Percentiles rank a stretch among this genome's conserved stretches.
phyloP scores from a whole-genome alignment of 129 eudicot species.

The Arctium lappa region DNA sequence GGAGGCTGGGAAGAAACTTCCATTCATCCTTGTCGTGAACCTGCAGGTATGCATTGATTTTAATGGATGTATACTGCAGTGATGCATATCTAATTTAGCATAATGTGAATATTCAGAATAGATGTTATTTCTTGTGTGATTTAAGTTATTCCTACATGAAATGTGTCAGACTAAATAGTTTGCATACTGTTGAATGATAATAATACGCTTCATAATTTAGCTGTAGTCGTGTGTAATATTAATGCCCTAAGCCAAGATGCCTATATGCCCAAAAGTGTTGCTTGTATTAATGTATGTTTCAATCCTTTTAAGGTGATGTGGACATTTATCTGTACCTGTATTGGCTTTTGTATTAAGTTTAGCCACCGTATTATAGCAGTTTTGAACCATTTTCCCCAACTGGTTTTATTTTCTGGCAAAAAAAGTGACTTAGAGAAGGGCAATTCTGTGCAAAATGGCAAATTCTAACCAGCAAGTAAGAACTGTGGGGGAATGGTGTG shows the following conservation, averaged over 20 bases:
- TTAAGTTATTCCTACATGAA: not conserved
- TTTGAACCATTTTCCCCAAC: not conserved
- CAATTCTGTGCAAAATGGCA: not conserved
- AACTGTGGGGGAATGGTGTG: not conserved
- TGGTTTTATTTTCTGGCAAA: not conserved
- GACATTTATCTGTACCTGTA: not conserved
- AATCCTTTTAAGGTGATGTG: not conserved
- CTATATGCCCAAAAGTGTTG: not conserved
- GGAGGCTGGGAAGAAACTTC: conserved; percentile 77
- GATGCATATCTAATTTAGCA: not conserved
- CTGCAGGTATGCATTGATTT: conserved; percentile 61
- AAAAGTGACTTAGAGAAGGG: not conserved
- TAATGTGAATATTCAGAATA: not conserved
- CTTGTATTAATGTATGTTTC: not conserved
- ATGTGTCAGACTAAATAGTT: not conserved
- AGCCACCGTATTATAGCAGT: not conserved
- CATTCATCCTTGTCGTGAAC: conserved; percentile 82
- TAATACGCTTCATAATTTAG: not conserved
- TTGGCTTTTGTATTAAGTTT: not conserved
- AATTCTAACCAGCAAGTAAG: not conserved
- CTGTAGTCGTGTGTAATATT: not conserved
- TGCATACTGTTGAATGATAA: not conserved
- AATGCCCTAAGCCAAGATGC: not conserved
- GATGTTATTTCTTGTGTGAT: not conserved
- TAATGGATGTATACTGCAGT: not conserved